Percentiles rank a stretch among this genome's conserved stretches.
Conservation (phyloP, 306 rosid genomes). For the Lathyrus tuberosus region DNA sequence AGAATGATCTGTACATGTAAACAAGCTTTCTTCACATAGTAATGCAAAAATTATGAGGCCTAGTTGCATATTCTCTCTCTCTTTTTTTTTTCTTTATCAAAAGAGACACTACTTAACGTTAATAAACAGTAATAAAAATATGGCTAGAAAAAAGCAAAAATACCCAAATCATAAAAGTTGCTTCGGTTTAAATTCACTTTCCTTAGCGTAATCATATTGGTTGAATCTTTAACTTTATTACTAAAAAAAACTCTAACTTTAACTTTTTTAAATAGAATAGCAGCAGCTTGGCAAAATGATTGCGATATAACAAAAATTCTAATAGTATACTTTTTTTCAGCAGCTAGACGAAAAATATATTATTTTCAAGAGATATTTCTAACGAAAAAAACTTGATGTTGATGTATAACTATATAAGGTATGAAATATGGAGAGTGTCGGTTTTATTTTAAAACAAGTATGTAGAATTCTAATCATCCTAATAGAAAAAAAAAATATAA, state of each 20-base stretch:
- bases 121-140: background rate
- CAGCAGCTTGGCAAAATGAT: background rate
- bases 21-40: no score
- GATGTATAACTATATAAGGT: no score
- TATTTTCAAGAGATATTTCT: no score
- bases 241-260: background rate
- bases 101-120: slow-evolving; percentile 14
- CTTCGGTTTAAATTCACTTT: slow-evolving; percentile 20
- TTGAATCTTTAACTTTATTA: background rate
- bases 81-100: background rate
- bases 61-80: background rate
- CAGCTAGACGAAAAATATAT: no score
- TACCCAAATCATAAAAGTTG: slow-evolving; percentile 13
- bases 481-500: no score
- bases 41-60: no score
- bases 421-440: no score
- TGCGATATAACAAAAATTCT: background rate
- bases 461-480: no score
- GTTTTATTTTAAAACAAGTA: no score
- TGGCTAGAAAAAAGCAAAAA: background rate
- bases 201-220: slow-evolving; percentile 8
- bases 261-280: background rate
- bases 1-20: no score
- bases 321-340: no score
- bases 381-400: no score